phyloP scores from a whole-genome alignment of 2,329 filamentous ascomycete species.

The Phoma herbarum region DNA sequence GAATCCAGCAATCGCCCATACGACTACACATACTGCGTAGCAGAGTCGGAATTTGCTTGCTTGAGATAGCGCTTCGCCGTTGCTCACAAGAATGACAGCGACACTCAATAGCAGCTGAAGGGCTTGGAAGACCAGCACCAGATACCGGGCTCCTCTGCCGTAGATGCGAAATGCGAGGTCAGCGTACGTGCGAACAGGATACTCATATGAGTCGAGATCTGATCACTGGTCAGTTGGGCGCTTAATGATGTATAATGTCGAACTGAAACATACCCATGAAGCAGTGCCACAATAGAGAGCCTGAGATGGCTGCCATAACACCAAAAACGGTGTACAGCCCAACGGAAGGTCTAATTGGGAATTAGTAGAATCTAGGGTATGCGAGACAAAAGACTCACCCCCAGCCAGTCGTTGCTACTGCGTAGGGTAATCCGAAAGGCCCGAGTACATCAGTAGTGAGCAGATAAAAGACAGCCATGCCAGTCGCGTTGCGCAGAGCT shows the following conservation, averaged over 20 bases:
- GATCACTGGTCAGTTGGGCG: not conserved
- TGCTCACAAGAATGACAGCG: slow-evolving; percentile 61
- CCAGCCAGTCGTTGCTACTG: slow-evolving; percentile 22
- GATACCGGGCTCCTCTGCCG: slow-evolving; percentile 48
- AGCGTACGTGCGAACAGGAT: slow-evolving; percentile 53
- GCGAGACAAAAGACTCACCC: not conserved
- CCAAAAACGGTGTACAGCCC: slow-evolving; percentile 52
- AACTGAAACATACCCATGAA: slow-evolving; percentile 37
- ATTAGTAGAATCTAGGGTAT: not conserved
- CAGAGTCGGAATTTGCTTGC: slow-evolving; percentile 56
- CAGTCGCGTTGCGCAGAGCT: slow-evolving; percentile 46
- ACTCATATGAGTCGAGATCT: slow-evolving; percentile 53
- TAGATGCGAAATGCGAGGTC: slow-evolving; percentile 54
- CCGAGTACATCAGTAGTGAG: slow-evolving; percentile 57
- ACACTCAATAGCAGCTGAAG: slow-evolving; percentile 61
- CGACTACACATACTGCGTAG: slow-evolving; percentile 62
- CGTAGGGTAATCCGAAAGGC: slow-evolving; percentile 48
- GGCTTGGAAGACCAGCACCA: slow-evolving; percentile 52
- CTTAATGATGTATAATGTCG: not conserved
- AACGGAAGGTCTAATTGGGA: slow-evolving; percentile 46
- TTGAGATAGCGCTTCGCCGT: slow-evolving; percentile 64
- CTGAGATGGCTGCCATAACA: slow-evolving; percentile 47
- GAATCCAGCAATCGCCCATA: slow-evolving; percentile 62
- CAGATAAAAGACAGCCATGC: slow-evolving; percentile 53
- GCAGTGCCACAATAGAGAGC: slow-evolving; percentile 52